Evolutionary conservation across 768 basidiomycete species (phyloP), one percentile per base, ranked within the genome.

Genomic region (Rhodotorula paludigena): DNA sequence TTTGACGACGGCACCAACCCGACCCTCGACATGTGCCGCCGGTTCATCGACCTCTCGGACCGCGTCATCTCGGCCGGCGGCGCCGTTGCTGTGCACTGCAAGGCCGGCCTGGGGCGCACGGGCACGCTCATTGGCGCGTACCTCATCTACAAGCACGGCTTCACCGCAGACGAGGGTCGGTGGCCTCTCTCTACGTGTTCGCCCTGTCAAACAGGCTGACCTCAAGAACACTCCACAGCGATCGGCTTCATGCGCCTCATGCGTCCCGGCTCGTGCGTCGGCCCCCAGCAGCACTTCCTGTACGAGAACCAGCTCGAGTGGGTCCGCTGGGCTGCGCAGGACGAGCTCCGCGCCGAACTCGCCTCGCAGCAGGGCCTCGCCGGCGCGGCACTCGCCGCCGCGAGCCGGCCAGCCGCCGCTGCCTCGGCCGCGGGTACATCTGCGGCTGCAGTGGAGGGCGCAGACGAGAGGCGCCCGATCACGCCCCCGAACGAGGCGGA

Each of bases 1-100:
- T 98, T 96, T 73, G 92, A 97, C 78, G 96, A 99, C 77, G 96
- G 96, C 30, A 96, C 92, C 32, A 98, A 98, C 78, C 94, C 94
- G 10, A 88, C 92, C 1, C 90, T 96, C 78, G 90, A 96, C 64
- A 96, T 97, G 74, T 89, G 92, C 51, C 84, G 92, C 60, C 85
- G 86, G 64, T 99, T 99, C 76, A 88, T 99, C 73, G 87, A 89
- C 73, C 80, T 90, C 60, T 85, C 88, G 2, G 93, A 97, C 75
- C 81, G 84, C 28, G 81, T 88, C 36, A 85, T 97, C 53, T 86
- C 89, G 68, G 78, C 74, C 28, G 89, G 89, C 18, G 70, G 66
- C 10, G 68, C 72, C 23, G 71, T 76, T 35, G 74, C 76, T 23
- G 64, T 60, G 23, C 78, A 94, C 88, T 96, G 92, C 78, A 94